These are phyloP conservation scores for Eleusine indica DNA, from an alignment of 176 grass and related monocot species.

Conservation along the genomic window DNA sequence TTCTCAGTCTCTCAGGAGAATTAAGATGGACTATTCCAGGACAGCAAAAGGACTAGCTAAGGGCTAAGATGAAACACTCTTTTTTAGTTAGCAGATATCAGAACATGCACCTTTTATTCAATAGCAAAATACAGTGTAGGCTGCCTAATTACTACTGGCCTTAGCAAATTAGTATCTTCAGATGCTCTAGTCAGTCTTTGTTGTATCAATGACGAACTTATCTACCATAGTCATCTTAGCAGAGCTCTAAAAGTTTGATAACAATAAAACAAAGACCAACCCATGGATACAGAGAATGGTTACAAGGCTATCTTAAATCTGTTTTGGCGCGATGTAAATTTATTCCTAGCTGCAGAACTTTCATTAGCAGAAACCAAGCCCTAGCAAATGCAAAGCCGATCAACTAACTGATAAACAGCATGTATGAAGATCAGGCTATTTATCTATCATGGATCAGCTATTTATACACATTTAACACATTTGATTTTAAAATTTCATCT, in stretches of 20 bases:
- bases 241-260: not conserved
- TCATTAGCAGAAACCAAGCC: not conserved
- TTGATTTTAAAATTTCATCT: slow-evolving; percentile 12
- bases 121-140: not conserved
- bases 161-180: not conserved
- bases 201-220: not conserved
- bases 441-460: not conserved
- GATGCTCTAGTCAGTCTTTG: not conserved
- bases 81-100: not conserved
- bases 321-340: not conserved
- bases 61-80: not conserved
- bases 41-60: not conserved
- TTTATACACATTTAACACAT: not conserved
- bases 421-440: not conserved
- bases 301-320: not conserved
- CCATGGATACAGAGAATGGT: not conserved
- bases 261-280: slow-evolving; percentile 8
- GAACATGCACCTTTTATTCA: not conserved
- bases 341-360: not conserved
- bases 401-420: slow-evolving; percentile 5
- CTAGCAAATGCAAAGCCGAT: not conserved
- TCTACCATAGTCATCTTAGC: not conserved
- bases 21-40: not conserved
- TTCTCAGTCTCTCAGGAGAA: slow-evolving; percentile 3
- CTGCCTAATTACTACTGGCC: not conserved